Evolutionary conservation across 495 filamentous ascomycete species (phyloP).

Genomic region (Bacidia rubella): DNA sequence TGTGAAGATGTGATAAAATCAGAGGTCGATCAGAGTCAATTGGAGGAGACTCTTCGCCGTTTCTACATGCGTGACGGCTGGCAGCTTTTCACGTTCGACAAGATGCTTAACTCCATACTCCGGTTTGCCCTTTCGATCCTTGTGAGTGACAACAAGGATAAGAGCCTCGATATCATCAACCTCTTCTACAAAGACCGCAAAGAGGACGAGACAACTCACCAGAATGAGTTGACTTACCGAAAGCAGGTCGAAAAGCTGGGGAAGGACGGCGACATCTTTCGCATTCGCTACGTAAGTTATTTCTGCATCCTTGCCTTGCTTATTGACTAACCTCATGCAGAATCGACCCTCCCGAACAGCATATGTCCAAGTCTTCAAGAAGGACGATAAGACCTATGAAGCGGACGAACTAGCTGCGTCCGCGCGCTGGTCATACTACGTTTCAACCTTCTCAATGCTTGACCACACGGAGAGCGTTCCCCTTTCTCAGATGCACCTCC

Average conservation of each 20-base stretch:
- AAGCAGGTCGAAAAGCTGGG: slow-evolving; percentile 76
- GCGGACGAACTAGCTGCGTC: slow-evolving; percentile 42
- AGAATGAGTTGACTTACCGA: slow-evolving; percentile 70
- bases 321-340: slow-evolving; percentile 20
- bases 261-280: slow-evolving; percentile 82
- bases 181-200: slow-evolving; percentile 71
- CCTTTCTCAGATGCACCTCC: slow-evolving; percentile 47
- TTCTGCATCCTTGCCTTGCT: neutral
- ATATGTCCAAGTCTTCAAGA: slow-evolving; percentile 56
- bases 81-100: slow-evolving; percentile 78
- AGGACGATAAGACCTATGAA: slow-evolving; percentile 70
- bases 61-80: slow-evolving; percentile 83
- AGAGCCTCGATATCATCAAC: slow-evolving; percentile 71
- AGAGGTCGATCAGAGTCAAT: slow-evolving; percentile 63
- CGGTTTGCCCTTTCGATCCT: slow-evolving; percentile 64
- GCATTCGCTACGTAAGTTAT: slow-evolving; percentile 68
- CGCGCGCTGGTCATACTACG: slow-evolving; percentile 79
- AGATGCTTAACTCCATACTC: slow-evolving; percentile 62
- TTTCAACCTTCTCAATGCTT: slow-evolving; percentile 73
- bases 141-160: slow-evolving; percentile 73
- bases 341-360: slow-evolving; percentile 45
- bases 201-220: slow-evolving; percentile 67
- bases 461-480: slow-evolving; percentile 81
- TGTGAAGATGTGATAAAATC: slow-evolving; percentile 54
- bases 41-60: slow-evolving; percentile 79